Evolutionary conservation across 2,329 filamentous ascomycete species (phyloP), one percentile per base, ranked within the genome.

Genomic region (Colletotrichum sojae): DNA sequence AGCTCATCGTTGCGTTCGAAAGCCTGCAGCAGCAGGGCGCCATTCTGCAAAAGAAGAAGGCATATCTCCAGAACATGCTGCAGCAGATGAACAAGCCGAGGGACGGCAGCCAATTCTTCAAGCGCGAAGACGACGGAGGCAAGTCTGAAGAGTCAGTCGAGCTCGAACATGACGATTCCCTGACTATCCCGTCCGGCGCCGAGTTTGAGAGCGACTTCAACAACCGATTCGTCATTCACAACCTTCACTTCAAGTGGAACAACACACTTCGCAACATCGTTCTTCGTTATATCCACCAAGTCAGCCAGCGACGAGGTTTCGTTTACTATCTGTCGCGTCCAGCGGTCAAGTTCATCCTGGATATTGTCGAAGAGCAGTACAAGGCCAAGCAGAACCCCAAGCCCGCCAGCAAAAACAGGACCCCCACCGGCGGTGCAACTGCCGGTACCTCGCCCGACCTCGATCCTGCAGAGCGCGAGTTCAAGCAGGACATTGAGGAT

Each of bases 231-330:
- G 95, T 98, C 74, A 92, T 99, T 60, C 96, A 99, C 84, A 99
- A 99, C 75, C 89, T 97, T 78, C 96, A 99, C 76, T 84, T 99
- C 66, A 99, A 99, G 80, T 99, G 96, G 96, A 98, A 97, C 83
- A 99, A 99, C 75, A 89, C 95, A 12, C 83, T 99, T 45, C 90
- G 96, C 68, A 98, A 99, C 77, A 98, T 98, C 75, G 96, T 99
- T 57, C 88, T 99, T 48, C 93, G 96, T 25, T 99, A 99, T 79
- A 97, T 96, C 71, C 96, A 99, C 77, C 96, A 99, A 83, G 96
- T 97, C 75, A 94, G 95, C 78, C 97, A 99, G 81, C 89, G 96
- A 59, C 91, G 96, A 73, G 97, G 96, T 60, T 98, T 99, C 77
- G 91, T 99, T 36, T 99, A 99, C 83, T 99, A 99, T 81, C 92